Base-by-base conservation (phyloP, 169 alveolate genomes). In the Plasmodium gonderi region DNA sequence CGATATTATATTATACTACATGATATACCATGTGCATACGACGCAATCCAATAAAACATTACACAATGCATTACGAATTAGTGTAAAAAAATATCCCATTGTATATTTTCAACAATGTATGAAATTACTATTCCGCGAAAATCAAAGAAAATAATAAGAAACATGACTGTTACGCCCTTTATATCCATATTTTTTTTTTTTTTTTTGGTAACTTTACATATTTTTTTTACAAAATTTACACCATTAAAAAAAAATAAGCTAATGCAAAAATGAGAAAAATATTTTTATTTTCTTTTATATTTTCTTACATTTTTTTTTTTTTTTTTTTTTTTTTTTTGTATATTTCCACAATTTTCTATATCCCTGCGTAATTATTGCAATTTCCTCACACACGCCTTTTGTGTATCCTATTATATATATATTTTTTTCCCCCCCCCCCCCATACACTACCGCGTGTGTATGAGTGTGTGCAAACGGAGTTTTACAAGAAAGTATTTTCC, bases 391-490 rank as follows among this genome's bases (percentile, higher is more conserved):
- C 72, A 60, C 72, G 17, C 26, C 26, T n/a, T 51, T 54, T 60
- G 5, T 17, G 72, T 60, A 60, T 60, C 72, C 36, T n/a, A 29
- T 23, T 60, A 60, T 60, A n/a, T 29, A 36, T 8, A 23, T 60
- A 60, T 60, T 60, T 60, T 60, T 60, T 60, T 17, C 26, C 0
- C 26, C 9, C 36, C 3, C n/a, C 26, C 69, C 69, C 26, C 40
- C n/a, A n/a, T n/a, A n/a, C n/a, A n/a, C n/a, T n/a, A n/a, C n/a
- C n/a, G n/a, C n/a, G n/a, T n/a, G n/a, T 60, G 72, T 9, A 60
- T 60, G 72, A 23, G 72, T 60, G 72, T 60, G 72, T 60, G 72
- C 72, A 60, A 60, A n/a, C n/a, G n/a, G n/a, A 60, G 38, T 60
- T 23, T 36, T 60, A 36, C 72, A 29, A 60, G 33, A 11, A 60